phyloP scores from a whole-genome alignment of 2,329 filamentous ascomycete species.

The Penicillium sp. region DNA sequence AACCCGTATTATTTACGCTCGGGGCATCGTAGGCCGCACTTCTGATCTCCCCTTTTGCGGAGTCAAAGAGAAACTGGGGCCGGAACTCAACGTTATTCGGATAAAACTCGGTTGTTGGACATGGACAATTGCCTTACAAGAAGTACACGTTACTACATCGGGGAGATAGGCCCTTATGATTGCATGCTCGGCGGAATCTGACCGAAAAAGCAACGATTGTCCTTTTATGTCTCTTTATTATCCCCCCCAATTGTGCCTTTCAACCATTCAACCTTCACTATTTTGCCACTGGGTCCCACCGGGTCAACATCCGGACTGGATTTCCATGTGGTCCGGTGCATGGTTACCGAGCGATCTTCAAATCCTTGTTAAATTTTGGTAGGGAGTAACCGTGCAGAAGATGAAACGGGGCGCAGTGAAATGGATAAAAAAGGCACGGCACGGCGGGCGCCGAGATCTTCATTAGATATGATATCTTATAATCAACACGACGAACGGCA shows the following conservation, averaged over 20 bases:
- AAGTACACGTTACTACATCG: not conserved
- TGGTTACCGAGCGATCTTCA: slow-evolving; percentile 27
- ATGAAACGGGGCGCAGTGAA: slow-evolving; percentile 2
- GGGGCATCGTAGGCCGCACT: not conserved
- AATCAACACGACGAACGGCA: not conserved
- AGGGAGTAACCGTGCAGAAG: not conserved
- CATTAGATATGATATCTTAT: slow-evolving; percentile 7
- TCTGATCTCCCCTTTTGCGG: slow-evolving; percentile 2
- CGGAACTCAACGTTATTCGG: slow-evolving; percentile 1
- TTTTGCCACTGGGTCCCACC: slow-evolving; percentile 16
- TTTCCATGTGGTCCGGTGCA: slow-evolving; percentile 29
- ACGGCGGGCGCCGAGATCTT: slow-evolving; percentile 24
- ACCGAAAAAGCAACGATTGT: not conserved
- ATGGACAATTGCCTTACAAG: not conserved
- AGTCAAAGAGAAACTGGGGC: not conserved
- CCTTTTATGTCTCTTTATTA: too few species aligned
- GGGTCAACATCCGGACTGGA: slow-evolving; percentile 20
- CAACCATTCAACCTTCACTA: not conserved
- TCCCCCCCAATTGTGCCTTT: not conserved
- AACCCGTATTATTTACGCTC: not conserved
- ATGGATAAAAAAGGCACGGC: slow-evolving; percentile 9
- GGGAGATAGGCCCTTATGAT: not conserved
- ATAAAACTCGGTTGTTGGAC: not conserved
- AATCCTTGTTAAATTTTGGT: not conserved
- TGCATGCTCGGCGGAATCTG: not conserved